Evolutionary conservation across 2,329 filamentous ascomycete genomes (phyloP).

Genomic region (Ophiostoma australiae): DNA sequence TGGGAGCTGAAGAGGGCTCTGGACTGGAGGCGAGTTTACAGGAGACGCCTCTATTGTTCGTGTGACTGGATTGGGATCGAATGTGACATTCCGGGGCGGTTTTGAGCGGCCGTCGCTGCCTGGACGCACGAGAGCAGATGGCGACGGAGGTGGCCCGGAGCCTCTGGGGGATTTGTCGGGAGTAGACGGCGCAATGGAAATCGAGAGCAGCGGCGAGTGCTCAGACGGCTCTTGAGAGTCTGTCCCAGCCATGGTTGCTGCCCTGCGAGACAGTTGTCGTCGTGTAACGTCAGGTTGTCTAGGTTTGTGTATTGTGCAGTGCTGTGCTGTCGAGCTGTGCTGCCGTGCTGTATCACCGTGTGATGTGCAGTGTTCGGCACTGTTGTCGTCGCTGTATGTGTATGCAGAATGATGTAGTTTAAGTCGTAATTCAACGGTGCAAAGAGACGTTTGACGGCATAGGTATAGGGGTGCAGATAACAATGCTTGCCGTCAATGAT

Average conservation of each 20-base stretch:
- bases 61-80: conserved; percentile 65
- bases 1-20: conserved; percentile 32
- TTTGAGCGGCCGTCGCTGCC: conserved; percentile 38
- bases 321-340: background rate
- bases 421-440: background rate
- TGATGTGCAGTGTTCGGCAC: background rate
- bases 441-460: background rate
- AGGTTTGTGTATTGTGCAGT: background rate
- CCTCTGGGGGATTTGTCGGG: background rate
- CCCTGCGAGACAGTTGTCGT: background rate
- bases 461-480: background rate
- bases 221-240: conserved; percentile 22
- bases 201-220: conserved; percentile 30
- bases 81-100: conserved; percentile 64
- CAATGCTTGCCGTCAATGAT: background rate
- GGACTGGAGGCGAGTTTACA: conserved; percentile 18
- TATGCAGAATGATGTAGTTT: background rate
- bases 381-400: background rate
- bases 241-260: background rate
- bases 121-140: conserved; percentile 25
- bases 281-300: background rate
- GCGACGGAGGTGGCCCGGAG: conserved; percentile 18
- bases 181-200: conserved; percentile 15
- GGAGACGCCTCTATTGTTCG: conserved; percentile 48
- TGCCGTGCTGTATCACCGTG: background rate